A percentile compares a stretch with the other conserved stretches of the same genome.
Evolutionary conservation across 176 grass and related monocot genomes (phyloP).

Genomic region (Themeda triandra): DNA sequence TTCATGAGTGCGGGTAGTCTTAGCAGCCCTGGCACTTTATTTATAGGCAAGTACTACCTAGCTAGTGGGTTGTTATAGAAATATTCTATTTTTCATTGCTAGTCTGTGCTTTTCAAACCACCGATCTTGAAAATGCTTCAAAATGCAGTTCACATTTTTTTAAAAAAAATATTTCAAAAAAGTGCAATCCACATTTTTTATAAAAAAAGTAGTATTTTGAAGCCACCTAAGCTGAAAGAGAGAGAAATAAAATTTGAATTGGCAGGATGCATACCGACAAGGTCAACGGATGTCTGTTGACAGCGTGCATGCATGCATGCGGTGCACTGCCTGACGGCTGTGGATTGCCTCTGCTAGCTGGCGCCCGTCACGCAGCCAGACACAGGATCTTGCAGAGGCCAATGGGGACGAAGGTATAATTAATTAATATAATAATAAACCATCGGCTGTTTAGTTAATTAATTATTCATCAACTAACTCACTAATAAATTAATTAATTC

Average conservation of each 20-base stretch:
- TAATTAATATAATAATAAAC: too few species aligned
- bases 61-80: background rate
- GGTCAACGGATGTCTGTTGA: conserved; percentile 20
- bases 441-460: background rate
- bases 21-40: too few species aligned
- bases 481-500: background rate
- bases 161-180: too few species aligned
- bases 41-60: too few species aligned
- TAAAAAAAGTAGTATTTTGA: too few species aligned
- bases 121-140: too few species aligned
- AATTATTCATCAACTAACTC: background rate
- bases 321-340: too few species aligned
- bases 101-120: background rate
- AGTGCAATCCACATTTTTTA: too few species aligned
- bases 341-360: conserved; percentile 10
- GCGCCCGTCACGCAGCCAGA: background rate
- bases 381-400: conserved; percentile 23
- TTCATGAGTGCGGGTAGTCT: too few species aligned
- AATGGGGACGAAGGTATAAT: conserved; percentile 1
- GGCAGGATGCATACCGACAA: background rate
- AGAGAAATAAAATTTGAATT: background rate
- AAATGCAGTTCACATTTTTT: too few species aligned
- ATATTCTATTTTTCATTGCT: background rate
- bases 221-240: too few species aligned
- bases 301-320: background rate